Evolutionary conservation across 164 flowering plant species (phyloP).

Genomic region (Magnolia officinalis): DNA sequence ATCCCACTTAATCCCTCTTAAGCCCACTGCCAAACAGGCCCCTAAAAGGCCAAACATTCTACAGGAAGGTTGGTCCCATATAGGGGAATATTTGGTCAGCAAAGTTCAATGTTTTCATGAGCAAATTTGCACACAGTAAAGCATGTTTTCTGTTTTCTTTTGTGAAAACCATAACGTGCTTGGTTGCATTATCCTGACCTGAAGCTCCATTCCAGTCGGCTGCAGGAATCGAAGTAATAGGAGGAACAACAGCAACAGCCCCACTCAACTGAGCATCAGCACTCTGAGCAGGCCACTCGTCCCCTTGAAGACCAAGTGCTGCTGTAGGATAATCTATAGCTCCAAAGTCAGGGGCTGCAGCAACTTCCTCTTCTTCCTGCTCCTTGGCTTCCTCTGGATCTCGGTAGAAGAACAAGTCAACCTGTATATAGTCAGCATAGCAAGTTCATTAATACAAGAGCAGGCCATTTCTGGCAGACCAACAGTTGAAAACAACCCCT

Average conservation of each 20-base stretch:
- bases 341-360: slow-evolving; percentile 36
- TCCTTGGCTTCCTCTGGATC: slow-evolving; percentile 82
- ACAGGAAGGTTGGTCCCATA: too few relatives aligned
- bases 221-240: slow-evolving; percentile 27
- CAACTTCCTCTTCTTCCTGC: slow-evolving; percentile 53
- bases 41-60: too few relatives aligned
- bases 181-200: slow-evolving; percentile 24
- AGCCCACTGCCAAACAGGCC: too few relatives aligned
- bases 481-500: too few relatives aligned
- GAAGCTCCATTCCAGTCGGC: slow-evolving; percentile 26
- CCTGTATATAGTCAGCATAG: slow-evolving; percentile 34
- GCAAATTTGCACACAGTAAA: not conserved
- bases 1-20: too few relatives aligned
- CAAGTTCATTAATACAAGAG: not conserved
- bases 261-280: slow-evolving; percentile 41
- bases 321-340: slow-evolving; percentile 24
- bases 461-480: not conserved
- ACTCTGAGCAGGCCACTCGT: slow-evolving; percentile 37
- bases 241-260: slow-evolving; percentile 21
- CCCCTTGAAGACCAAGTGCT: slow-evolving; percentile 14
- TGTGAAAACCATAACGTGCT: not conserved
- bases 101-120: too few relatives aligned
- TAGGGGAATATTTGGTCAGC: too few relatives aligned
- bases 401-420: slow-evolving; percentile 81
- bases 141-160: not conserved